Base-by-base conservation (phyloP, 208 protist species). In the Trypanosomatidae sp. region DNA sequence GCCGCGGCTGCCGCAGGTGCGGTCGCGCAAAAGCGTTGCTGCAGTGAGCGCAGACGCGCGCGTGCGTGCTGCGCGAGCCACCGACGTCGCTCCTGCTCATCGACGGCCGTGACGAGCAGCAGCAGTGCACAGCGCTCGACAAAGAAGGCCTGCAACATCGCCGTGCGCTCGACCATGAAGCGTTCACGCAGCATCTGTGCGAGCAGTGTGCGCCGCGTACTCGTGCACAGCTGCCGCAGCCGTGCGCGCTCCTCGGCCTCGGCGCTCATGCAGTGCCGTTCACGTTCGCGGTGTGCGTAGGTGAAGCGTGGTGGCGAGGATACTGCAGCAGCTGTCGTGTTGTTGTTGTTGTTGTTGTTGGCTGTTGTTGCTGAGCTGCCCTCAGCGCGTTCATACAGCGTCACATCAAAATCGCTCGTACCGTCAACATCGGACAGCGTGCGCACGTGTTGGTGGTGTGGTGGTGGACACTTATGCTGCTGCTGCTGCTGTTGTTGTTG, bases 331-430 rank as follows among this genome's bases (percentile, higher is more conserved):
- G 6, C 4, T 5, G 6, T n/a, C 4, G 33, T 2, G 15, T 21
- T 39, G 15, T 39, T n/a, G 33, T 39, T 43, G 42, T 18, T 43
- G 37, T 7, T 38, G 15, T 10, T n/a, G n/a, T n/a, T n/a, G n/a
- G n/a, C n/a, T n/a, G n/a, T n/a, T n/a, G n/a, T n/a, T n/a, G n/a
- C n/a, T n/a, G n/a, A n/a, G n/a, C n/a, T n/a, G n/a, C n/a, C 43
- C 38, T 2, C 43, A 30, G 19, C 40, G 15, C 56, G 26, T 18
- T 86, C 71, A 6, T 64, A 48, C 35, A 61, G 49, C 22, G 60
- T 50, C 37, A 66, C 52, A 10, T 72, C 77, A 19, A 35, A 44
- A 7, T 83, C 78, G 28, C 70, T 88, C 20, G 41, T 58, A 16
- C 43, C 33, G 38, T 80, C 70, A 1, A 66, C 18, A 25, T 69